These are phyloP conservation scores for Viola odorata DNA, from an alignment of 345 rosid genomes.

Conservation along the genomic window DNA sequence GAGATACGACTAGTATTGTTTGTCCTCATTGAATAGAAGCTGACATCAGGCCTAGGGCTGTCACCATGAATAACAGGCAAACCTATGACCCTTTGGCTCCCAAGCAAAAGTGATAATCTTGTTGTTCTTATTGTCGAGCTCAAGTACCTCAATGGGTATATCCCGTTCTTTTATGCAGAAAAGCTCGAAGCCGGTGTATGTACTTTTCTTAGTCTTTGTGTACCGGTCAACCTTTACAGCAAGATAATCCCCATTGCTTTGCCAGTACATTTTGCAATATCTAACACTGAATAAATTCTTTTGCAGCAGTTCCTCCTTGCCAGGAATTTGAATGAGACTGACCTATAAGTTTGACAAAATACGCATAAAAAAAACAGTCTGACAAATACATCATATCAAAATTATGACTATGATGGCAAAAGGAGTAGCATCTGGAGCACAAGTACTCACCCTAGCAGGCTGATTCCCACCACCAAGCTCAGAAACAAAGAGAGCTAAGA, in stretches of 20 bases:
- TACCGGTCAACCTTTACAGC: slow-evolving; percentile 91
- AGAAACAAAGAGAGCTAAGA: slow-evolving; percentile 80
- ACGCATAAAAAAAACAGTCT: no score
- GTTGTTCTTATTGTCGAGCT: slow-evolving; percentile 92
- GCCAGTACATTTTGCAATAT: slow-evolving; percentile 99
- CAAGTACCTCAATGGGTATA: slow-evolving; percentile 94
- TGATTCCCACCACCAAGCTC: slow-evolving; percentile 98
- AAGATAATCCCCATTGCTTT: slow-evolving; percentile 90
- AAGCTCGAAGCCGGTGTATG: slow-evolving; percentile 92
- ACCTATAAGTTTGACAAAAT: slow-evolving; percentile 45
- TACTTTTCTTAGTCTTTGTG: slow-evolving; percentile 92
- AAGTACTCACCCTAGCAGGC: slow-evolving; percentile 74
- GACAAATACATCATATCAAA: slow-evolving; percentile 1
- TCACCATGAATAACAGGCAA: slow-evolving; percentile 95
- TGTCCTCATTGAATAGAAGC: slow-evolving; percentile 81
- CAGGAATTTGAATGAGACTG: slow-evolving; percentile 81
- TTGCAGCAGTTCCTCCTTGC: slow-evolving; percentile 85
- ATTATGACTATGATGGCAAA: not conserved
- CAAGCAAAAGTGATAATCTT: slow-evolving; percentile 95
- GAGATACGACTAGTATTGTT: slow-evolving; percentile 62
- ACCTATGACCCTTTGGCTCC: slow-evolving; percentile 97
- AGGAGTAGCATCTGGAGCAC: not conserved
- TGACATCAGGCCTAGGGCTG: slow-evolving; percentile 83
- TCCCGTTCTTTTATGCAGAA: slow-evolving; percentile 91
- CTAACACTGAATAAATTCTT: slow-evolving; percentile 92